These are phyloP conservation scores for Penicillium sp. DNA, from an alignment of 2,329 filamentous ascomycete species.

Conservation along the genomic window DNA sequence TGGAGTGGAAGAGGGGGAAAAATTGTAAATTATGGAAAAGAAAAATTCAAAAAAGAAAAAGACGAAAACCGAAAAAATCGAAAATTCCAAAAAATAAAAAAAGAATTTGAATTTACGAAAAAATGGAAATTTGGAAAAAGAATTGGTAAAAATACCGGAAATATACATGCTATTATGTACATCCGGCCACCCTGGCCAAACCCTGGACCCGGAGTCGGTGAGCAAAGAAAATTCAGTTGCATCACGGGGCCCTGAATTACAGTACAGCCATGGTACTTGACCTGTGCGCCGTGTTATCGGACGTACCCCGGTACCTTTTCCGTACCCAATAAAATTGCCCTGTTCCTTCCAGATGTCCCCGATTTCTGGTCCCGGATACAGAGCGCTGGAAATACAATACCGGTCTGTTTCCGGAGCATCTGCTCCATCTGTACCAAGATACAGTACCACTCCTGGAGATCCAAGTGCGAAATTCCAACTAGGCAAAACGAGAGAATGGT, in stretches of 20 bases:
- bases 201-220: conserved; percentile 13
- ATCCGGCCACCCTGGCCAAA: neutral
- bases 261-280: conserved; percentile 10
- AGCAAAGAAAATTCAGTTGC: conserved; percentile 24
- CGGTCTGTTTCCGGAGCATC: conserved; percentile 28
- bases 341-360: conserved; percentile 26
- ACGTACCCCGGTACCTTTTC: conserved; percentile 15
- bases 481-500: neutral
- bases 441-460: neutral
- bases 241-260: conserved; percentile 23
- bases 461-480: neutral
- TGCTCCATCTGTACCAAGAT: neutral
- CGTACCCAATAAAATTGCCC: neutral
- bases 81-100: conserved; percentile 13
- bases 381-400: conserved; percentile 16
- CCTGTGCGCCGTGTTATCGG: conserved; percentile 3
- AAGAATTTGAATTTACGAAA: neutral
- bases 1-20: conserved; percentile 27
- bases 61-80: conserved; percentile 12
- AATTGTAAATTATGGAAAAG: conserved; percentile 10
- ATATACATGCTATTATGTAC: too few species aligned
- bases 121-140: neutral
- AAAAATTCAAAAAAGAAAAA: conserved; percentile 12
- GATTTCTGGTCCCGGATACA: neutral
- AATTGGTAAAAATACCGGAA: neutral